Evolutionary conservation across 768 basidiomycete species (phyloP).

Genomic region (Trametes cubensis): DNA sequence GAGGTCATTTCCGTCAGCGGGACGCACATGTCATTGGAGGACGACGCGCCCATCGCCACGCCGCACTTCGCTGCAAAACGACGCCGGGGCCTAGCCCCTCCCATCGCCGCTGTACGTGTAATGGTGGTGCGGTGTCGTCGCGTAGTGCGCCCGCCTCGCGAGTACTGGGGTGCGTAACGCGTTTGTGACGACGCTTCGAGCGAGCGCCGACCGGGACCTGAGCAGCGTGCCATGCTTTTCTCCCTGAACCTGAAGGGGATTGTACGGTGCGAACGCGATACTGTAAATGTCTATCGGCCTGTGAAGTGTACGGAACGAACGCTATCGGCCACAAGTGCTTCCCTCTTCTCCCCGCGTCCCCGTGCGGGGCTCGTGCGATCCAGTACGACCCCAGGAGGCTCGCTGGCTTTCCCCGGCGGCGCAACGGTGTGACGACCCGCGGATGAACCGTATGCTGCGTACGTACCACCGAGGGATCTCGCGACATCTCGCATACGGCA

Average conservation of each 20-base stretch:
- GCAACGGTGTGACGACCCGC: not conserved
- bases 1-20: conserved; percentile 22
- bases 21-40: not conserved
- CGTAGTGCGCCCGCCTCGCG: conserved; percentile 20
- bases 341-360: not conserved
- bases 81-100: conserved; percentile 18
- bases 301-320: conserved; percentile 1
- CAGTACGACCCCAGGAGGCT: not conserved
- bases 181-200: not conserved
- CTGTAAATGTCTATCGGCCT: conserved; percentile 4
- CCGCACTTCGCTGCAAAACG: conserved; percentile 19
- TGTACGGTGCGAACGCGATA: not conserved
- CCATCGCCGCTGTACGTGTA: conserved; percentile 10
- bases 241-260: too few relatives aligned
- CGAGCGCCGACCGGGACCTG: not conserved
- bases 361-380: not conserved
- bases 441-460: not conserved
- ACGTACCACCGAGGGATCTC: not conserved
- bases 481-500: not conserved
- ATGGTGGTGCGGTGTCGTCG: conserved; percentile 1
- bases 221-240: too few relatives aligned
- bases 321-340: conserved; percentile 6
- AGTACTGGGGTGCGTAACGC: conserved; percentile 7
- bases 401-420: conserved; percentile 8
- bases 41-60: conserved; percentile 9